Percentiles rank a stretch among this genome's conserved stretches.
Evolutionary conservation across 768 basidiomycete species (phyloP).

Genomic region (Pisolithus tinctorius): DNA sequence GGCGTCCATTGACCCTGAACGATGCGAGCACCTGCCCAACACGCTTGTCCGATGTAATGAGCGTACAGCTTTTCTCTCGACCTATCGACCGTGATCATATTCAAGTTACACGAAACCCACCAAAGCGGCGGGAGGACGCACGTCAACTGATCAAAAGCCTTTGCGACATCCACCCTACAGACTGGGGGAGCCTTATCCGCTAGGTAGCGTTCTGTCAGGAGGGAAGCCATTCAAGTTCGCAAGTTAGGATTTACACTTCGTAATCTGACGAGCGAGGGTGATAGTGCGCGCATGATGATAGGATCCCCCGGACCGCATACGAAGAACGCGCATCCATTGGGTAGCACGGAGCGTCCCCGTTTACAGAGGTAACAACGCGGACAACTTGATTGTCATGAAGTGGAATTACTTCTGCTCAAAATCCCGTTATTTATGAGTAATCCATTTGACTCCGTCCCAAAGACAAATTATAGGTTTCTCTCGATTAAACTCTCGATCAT

Average conservation of each 20-base stretch:
- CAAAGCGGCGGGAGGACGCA: conserved; percentile 17
- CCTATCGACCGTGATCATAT: conserved; percentile 30
- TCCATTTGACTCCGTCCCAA: neutral
- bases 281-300: neutral
- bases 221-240: conserved; percentile 27
- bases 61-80: conserved; percentile 73
- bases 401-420: neutral
- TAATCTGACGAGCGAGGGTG: too few species aligned
- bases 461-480: conserved; percentile 37
- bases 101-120: neutral
- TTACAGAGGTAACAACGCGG: too few species aligned
- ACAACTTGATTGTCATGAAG: neutral
- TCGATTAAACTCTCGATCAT: conserved; percentile 81
- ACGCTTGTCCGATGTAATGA: conserved; percentile 62
- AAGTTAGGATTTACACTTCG: neutral
- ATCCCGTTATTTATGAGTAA: neutral
- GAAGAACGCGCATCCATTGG: neutral
- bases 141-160: conserved; percentile 67
- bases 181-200: conserved; percentile 74
- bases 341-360: neutral
- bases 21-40: conserved; percentile 81
- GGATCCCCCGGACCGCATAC: neutral
- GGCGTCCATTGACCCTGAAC: conserved; percentile 83
- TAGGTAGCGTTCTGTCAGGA: conserved; percentile 53
- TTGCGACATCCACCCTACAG: conserved; percentile 61